Evolutionary conservation across 1,139 yeast genomes (phyloP).

Genomic region (Meyerozyma carpophila): DNA sequence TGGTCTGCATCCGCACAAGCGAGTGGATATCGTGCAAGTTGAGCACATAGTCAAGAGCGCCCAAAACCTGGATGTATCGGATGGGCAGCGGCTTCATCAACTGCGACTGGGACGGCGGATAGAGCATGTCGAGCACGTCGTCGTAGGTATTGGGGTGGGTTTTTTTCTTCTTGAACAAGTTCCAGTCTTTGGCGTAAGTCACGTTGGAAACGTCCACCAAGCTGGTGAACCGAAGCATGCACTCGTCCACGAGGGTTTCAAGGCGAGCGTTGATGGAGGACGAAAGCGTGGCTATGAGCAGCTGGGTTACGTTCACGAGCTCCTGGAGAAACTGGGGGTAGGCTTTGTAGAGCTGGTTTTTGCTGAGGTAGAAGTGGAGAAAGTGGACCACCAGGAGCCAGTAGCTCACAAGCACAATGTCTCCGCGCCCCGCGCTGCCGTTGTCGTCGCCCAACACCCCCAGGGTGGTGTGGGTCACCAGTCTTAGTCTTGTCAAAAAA

Average conservation of each 20-base stretch:
- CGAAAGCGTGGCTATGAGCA: constrained; percentile 57
- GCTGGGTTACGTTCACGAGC: constrained; percentile 51
- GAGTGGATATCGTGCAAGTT: constrained; percentile 79
- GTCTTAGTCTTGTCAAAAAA: constrained; percentile 55
- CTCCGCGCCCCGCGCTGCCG: constrained; percentile 38
- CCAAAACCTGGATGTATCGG: constrained; percentile 76
- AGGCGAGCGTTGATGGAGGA: constrained; percentile 61
- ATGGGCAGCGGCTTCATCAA: constrained; percentile 80
- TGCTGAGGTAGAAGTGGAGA: constrained; percentile 56
- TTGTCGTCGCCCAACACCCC: constrained; percentile 37
- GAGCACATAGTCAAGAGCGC: constrained; percentile 82
- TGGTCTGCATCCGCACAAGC: constrained; percentile 66
- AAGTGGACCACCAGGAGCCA: constrained; percentile 70
- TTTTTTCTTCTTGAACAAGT: constrained; percentile 51
- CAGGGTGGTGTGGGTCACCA: constrained; percentile 54
- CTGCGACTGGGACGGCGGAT: constrained; percentile 65
- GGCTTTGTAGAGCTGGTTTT: constrained; percentile 48
- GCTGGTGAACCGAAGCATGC: constrained; percentile 58
- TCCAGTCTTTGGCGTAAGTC: constrained; percentile 71
- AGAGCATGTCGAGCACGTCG: constrained; percentile 62
- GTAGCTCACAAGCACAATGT: constrained; percentile 64
- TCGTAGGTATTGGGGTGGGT: constrained; percentile 49
- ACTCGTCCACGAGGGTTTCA: constrained; percentile 51
- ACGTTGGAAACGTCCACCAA: constrained; percentile 60
- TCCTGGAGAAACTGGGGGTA: constrained; percentile 61